Conservation (phyloP, 1,139 yeast species). For the Yamadazyma buinensis region DNA sequence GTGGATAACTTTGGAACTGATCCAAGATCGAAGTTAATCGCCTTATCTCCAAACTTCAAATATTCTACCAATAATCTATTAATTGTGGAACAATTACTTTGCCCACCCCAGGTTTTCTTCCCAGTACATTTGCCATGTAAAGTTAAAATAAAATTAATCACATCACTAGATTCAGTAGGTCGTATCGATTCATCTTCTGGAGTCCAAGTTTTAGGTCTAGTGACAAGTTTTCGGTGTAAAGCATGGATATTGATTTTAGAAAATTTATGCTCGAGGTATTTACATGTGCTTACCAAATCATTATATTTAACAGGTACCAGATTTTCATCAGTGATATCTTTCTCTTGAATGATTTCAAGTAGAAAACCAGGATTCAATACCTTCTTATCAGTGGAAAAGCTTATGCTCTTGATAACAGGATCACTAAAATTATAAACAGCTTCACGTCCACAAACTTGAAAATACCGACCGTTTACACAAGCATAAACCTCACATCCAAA, state of each 20-base stretch:
- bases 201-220: neutral
- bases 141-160: constrained; percentile 1
- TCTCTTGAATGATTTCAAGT: constrained; percentile 2
- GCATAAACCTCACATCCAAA: constrained; percentile 24
- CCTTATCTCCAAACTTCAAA: constrained; percentile 34
- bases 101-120: constrained; percentile 50
- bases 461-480: constrained; percentile 11
- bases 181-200: neutral
- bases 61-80: constrained; percentile 32
- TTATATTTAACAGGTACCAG: neutral
- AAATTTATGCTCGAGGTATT: neutral
- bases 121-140: constrained; percentile 48
- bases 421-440: neutral
- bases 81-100: constrained; percentile 42
- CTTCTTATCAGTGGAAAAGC: neutral
- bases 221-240: neutral
- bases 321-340: neutral
- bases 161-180: neutral
- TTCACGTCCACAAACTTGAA: constrained; percentile 28
- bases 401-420: neutral
- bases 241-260: neutral
- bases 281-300: neutral
- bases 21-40: constrained; percentile 17
- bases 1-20: constrained; percentile 30
- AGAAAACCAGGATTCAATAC: neutral